Base-by-base conservation (phyloP, 208 protist species). In the Lotmaria passim region DNA sequence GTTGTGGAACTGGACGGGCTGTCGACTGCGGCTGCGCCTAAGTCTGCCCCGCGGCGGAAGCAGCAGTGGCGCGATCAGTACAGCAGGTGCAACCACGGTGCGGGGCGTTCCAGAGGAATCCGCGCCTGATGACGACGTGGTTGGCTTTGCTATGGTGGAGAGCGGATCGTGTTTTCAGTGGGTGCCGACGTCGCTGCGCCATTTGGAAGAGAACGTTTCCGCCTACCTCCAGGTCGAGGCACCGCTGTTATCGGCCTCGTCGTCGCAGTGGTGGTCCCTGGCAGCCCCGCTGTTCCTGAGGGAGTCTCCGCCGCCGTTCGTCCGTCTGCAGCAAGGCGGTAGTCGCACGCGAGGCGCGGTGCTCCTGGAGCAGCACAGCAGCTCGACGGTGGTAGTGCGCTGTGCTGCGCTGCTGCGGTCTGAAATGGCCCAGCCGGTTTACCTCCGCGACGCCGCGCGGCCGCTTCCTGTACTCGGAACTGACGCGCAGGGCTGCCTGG, bases 1-100 rank as follows among this genome's bases (percentile, higher is more conserved):
- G 62, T 46, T 76, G 43, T 76, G 71, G 71, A 76, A 76, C 38
- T 60, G 62, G 53, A 70, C 62, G 8, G 71, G 71, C 26, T 76
- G 71, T 30, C 71, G 62, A 1, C 24, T 76, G n/a, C 71, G 71
- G 2, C 46, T 76, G 38, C 62, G 46, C 24, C 21, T 76, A 34
- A 38, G 60, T 6, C n/a, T 21, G 7, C 39, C 50, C 11, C 17
- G 39, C n/a, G 15, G 44, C 8, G 65, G 33, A 38, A 28, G 17
- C 6, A n/a, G 0, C 21, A 19, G 2, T 21, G 28, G 7, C 46
- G 2, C 10, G 17, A 51, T 3, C 19, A 17, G 14, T 41, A 41
- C 38, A 41, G 52, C 52, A n/a, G 4, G 19, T 3, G 46, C 11
- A 30, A 19, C 14, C 12, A 31, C 10, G 2, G 38, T 21, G 5